Conservation (phyloP, 2,329 filamentous ascomycete species). For the Nemania sp. region DNA sequence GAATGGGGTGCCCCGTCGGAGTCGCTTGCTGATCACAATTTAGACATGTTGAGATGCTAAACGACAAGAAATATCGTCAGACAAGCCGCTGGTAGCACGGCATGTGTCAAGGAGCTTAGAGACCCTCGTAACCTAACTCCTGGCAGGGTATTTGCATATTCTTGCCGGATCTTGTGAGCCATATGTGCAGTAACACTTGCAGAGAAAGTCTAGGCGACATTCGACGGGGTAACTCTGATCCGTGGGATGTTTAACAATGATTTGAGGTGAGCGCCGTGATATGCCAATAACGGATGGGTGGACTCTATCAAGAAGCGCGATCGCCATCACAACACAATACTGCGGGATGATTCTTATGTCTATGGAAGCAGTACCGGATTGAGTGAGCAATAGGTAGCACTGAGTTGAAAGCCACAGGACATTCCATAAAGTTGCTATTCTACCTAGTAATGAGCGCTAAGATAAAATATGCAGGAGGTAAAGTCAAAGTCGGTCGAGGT, state of each 20-base stretch:
- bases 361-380: no score
- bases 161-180: constrained; percentile 21
- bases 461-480: no score
- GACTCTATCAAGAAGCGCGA: no score
- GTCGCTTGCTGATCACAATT: constrained; percentile 9
- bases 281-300: no score
- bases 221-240: not conserved
- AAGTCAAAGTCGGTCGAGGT: no score
- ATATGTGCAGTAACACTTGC: constrained; percentile 8
- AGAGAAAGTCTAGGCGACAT: not conserved
- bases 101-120: constrained; percentile 10
- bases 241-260: not conserved
- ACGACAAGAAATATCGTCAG: not conserved
- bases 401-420: no score
- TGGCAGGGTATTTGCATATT: constrained; percentile 16
- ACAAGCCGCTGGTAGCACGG: constrained; percentile 13
- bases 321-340: no score
- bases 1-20: not conserved
- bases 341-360: no score
- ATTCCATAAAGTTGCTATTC: no score
- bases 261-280: no score
- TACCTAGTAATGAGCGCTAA: no score
- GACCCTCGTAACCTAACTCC: constrained; percentile 23
- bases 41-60: not conserved
- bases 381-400: no score